phyloP scores from a whole-genome alignment of 768 basidiomycete genomes.

The Kwoniella dendrophila region DNA sequence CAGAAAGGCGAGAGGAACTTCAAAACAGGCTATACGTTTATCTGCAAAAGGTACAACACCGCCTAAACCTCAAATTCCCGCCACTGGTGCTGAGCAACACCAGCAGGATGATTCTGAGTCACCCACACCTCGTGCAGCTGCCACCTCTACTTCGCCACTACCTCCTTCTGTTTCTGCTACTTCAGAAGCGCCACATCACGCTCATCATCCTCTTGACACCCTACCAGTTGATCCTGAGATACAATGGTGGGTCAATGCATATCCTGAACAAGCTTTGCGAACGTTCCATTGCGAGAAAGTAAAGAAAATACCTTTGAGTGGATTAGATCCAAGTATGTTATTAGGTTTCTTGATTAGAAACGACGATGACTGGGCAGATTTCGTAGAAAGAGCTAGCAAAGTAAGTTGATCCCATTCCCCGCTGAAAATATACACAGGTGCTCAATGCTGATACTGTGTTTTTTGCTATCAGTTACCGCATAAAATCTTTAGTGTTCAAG shows the following conservation, averaged over 20 bases:
- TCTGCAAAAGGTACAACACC: conserved; percentile 4
- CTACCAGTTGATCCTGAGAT: conserved; percentile 45
- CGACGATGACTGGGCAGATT: conserved; percentile 82
- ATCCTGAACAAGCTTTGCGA: conserved; percentile 69
- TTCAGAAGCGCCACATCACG: background rate
- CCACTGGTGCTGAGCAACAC: too few relatives aligned
- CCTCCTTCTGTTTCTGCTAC: conserved; percentile 33
- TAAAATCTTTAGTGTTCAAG: conserved; percentile 82
- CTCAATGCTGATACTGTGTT: conserved; percentile 4
- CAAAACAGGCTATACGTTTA: conserved; percentile 12
- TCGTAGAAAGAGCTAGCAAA: conserved; percentile 70
- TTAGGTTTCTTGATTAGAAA: conserved; percentile 85
- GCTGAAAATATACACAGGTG: too few relatives aligned
- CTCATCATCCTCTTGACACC: conserved; percentile 19
- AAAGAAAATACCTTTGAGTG: conserved; percentile 87
- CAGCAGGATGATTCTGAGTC: too few relatives aligned
- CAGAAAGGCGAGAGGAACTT: conserved; percentile 1
- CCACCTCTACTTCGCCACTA: conserved; percentile 25
- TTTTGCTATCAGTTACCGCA: conserved; percentile 58
- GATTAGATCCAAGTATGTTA: conserved; percentile 95
- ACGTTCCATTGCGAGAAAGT: conserved; percentile 98
- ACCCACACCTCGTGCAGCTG: too few relatives aligned
- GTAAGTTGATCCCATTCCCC: conserved; percentile 59
- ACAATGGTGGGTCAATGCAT: conserved; percentile 68
- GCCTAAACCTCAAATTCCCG: conserved; percentile 21